phyloP scores from a whole-genome alignment of 371 early-diverging fungal genomes.

The Mortierella sp. region DNA sequence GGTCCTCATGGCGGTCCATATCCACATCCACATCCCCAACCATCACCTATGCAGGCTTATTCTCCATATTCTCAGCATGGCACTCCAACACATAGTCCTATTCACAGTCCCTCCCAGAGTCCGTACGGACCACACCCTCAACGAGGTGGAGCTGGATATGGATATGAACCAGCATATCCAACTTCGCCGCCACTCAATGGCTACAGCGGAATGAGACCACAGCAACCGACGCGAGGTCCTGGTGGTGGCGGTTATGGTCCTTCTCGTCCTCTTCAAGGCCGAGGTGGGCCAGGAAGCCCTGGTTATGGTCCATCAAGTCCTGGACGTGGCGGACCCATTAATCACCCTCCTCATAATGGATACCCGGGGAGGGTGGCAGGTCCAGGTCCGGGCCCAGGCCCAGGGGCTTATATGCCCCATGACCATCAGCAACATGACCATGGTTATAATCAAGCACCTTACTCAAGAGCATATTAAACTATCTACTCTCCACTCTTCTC shows the following conservation, averaged over 20 bases:
- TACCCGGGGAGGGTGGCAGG: too few relatives aligned
- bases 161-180: constrained; percentile 8
- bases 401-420: too few relatives aligned
- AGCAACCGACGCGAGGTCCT: neutral
- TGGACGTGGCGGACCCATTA: constrained; percentile 12
- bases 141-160: constrained; percentile 12
- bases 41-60: constrained; percentile 3
- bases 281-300: neutral
- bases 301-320: constrained; percentile 14
- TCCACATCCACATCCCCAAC: constrained; percentile 1
- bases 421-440: too few relatives aligned
- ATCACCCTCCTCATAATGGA: constrained; percentile 5
- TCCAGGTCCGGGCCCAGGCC: too few relatives aligned
- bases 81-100: too few relatives aligned
- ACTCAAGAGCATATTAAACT: too few relatives aligned
- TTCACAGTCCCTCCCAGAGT: constrained; percentile 2
- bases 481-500: too few relatives aligned
- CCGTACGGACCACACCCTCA: constrained; percentile 8
- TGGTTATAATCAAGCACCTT: too few relatives aligned
- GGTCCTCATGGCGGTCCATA: constrained; percentile 8
- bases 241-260: constrained; percentile 6
- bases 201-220: constrained; percentile 3
- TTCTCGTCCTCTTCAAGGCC: neutral
- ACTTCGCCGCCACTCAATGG: neutral
- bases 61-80: neutral